Percentiles rank a stretch among this genome's conserved stretches.
These are phyloP conservation scores for Glaciozyma martinii DNA, from an alignment of 768 basidiomycete species.

Conservation along the genomic window DNA sequence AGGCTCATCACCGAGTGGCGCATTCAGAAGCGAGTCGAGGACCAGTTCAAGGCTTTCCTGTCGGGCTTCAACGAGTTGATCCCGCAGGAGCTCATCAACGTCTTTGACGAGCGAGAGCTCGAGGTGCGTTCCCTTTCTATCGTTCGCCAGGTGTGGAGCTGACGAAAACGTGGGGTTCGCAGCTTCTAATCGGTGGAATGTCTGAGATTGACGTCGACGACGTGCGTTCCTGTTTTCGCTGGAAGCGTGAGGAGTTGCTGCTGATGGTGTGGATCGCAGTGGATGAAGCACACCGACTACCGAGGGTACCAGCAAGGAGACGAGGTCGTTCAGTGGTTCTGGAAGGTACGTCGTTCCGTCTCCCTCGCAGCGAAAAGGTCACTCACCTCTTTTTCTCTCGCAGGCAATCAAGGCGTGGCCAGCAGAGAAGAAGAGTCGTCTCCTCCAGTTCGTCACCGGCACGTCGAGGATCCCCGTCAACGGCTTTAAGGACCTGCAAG, in stretches of 20 bases:
- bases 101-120: conserved; percentile 96
- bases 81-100: conserved; percentile 92
- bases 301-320: conserved; percentile 83
- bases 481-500: conserved; percentile 97
- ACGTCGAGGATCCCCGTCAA: conserved; percentile 74
- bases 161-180: not conserved
- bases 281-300: conserved; percentile 99
- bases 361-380: not conserved
- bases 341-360: conserved; percentile 57
- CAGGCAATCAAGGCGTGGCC: conserved; percentile 79
- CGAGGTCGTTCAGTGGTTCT: conserved; percentile 96
- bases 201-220: conserved; percentile 90
- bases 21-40: conserved; percentile 92
- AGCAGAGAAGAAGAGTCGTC: conserved; percentile 89
- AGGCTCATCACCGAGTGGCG: conserved; percentile 83
- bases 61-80: conserved; percentile 99
- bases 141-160: not conserved
- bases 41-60: conserved; percentile 99
- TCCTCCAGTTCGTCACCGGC: conserved; percentile 84
- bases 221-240: conserved; percentile 34
- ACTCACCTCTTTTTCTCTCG: not conserved
- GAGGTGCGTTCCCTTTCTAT: conserved; percentile 44
- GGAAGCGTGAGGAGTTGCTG: too few relatives aligned
- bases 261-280: conserved; percentile 57
- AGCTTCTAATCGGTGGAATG: conserved; percentile 93